Conservation (phyloP, 108 stramenopile species). For the Pseudonitzschia pungens region DNA sequence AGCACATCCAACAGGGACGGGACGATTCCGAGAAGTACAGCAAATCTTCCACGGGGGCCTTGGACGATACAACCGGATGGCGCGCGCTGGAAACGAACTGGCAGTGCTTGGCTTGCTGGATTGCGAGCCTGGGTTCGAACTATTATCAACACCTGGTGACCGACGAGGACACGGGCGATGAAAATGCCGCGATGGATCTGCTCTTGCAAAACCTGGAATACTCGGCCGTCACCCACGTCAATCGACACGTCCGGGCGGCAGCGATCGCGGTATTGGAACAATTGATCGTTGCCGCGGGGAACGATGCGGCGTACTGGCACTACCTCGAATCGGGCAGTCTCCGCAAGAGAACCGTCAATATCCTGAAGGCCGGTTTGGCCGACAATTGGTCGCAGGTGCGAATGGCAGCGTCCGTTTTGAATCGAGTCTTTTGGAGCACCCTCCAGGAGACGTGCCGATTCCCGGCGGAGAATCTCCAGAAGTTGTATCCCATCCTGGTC, state of each 20-base stretch:
- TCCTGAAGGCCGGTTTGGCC: slow-evolving; percentile 69
- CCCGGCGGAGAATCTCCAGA: slow-evolving; percentile 29
- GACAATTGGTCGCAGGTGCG: slow-evolving; percentile 99
- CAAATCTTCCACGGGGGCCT: slow-evolving; percentile 70
- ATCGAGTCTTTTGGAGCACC: slow-evolving; percentile 76
- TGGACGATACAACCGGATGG: slow-evolving; percentile 99
- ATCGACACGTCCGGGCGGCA: slow-evolving; percentile 95
- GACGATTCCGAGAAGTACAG: slow-evolving; percentile 42
- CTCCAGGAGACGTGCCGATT: slow-evolving; percentile 41
- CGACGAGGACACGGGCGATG: neutral
- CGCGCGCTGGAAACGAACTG: slow-evolving; percentile 94
- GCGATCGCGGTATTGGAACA: slow-evolving; percentile 85
- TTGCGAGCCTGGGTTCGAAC: slow-evolving; percentile 51
- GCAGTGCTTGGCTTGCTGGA: slow-evolving; percentile 83
- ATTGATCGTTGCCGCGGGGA: slow-evolving; percentile 48
- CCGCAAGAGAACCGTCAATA: slow-evolving; percentile 38
- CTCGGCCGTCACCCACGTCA: slow-evolving; percentile 80
- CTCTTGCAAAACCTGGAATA: slow-evolving; percentile 49
- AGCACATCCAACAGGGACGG: slow-evolving; percentile 52
- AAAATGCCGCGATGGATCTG: slow-evolving; percentile 10
- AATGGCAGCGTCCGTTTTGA: slow-evolving; percentile 91
- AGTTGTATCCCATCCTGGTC: slow-evolving; percentile 63
- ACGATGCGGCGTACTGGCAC: slow-evolving; percentile 22
- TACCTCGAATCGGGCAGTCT: slow-evolving; percentile 29
- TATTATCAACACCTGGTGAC: slow-evolving; percentile 31